Base-by-base conservation (phyloP, 176 grass and related monocot genomes). In the Raddia guianensis region DNA sequence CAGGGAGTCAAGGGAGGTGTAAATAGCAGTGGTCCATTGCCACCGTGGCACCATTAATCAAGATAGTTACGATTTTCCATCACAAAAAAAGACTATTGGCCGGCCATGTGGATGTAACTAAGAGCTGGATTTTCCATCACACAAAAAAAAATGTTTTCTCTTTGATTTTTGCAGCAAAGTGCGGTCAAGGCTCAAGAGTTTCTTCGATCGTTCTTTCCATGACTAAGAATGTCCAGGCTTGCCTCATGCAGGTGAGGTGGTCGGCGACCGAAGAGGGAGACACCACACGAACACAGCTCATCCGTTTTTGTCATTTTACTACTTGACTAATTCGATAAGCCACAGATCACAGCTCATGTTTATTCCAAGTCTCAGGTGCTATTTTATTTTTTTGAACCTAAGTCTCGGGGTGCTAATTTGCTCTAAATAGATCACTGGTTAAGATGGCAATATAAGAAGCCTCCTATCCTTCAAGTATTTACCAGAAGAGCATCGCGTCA, bases 141-240 rank as follows among this genome's bases (percentile, higher is more conserved):
- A 27, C 27, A 27, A 5, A 1, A 33, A 37, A 14, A 37, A 14
- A 12, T 10, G 4, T 13, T 37, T 1, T 3, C 19, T 0, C 42
- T 12, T 54, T 72, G 27, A 27, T 47, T 49, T 12, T 55, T 74
- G 11, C 15, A 32, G 50, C 63, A 45, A 80, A 80, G 63, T 68
- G 10, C 35, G 21, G 49, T 32, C 12, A 80, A 68, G n/a, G 19
- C 19, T 32, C 19, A 70, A 49, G 18, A 68, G 19, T 47, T 47
- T 20, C 66, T n/a, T 47, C 18, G 46, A 68, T 20, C 19, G 16
- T 46, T 18, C 16, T 46, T 68, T 68, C 45, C 9, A 74, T 42
- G 8, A 4, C 46, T 48, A 3, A 9, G 45, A 46, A 46, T 8
- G 51, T 16, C 37, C 37, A n/a, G 16, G n/a, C 16, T 54, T 80